Percentiles rank a stretch among this genome's conserved stretches.
Evolutionary conservation across 202 grass and related monocot species (phyloP).

Genomic region (Schoenoplectus tabernaemontani): DNA sequence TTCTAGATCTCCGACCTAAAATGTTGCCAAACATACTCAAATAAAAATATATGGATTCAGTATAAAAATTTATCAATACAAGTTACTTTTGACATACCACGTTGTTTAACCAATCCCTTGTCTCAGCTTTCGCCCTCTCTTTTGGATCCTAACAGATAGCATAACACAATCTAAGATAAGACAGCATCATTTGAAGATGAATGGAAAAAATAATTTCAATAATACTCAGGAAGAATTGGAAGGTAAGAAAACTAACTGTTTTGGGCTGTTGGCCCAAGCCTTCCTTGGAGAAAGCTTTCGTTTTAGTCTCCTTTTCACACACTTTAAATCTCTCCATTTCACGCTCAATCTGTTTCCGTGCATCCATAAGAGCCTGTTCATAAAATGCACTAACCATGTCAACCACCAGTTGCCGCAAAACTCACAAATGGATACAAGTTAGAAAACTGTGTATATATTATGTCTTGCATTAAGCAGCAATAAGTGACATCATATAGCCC

Average conservation of each 20-base stretch:
- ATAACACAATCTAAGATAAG: conserved; percentile 26
- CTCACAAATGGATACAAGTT: conserved; percentile 41
- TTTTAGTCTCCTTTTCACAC: conserved; percentile 99
- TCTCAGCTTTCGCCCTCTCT: conserved; percentile 97
- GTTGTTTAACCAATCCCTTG: conserved; percentile 95
- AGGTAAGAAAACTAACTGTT: conserved; percentile 55
- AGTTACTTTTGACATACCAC: conserved; percentile 58
- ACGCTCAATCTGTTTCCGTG: conserved; percentile 92
- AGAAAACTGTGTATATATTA: conserved; percentile 11
- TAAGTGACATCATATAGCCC: background rate
- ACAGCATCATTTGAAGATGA: background rate
- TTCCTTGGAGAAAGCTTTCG: conserved; percentile 99
- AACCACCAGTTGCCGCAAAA: conserved; percentile 62
- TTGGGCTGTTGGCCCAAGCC: conserved; percentile 97
- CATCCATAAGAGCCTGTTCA: conserved; percentile 99
- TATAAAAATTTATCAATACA: background rate
- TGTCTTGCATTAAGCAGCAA: background rate
- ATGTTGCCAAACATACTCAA: background rate
- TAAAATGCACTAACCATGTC: conserved; percentile 85
- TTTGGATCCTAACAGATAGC: conserved; percentile 59
- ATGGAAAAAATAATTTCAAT: background rate
- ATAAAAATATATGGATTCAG: conserved; percentile 19
- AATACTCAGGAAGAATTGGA: background rate
- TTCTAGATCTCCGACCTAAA: conserved; percentile 94
- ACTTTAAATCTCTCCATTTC: conserved; percentile 99